Evolutionary conservation across 441 rosid species (phyloP).

Genomic region (Lepidium campestre): DNA sequence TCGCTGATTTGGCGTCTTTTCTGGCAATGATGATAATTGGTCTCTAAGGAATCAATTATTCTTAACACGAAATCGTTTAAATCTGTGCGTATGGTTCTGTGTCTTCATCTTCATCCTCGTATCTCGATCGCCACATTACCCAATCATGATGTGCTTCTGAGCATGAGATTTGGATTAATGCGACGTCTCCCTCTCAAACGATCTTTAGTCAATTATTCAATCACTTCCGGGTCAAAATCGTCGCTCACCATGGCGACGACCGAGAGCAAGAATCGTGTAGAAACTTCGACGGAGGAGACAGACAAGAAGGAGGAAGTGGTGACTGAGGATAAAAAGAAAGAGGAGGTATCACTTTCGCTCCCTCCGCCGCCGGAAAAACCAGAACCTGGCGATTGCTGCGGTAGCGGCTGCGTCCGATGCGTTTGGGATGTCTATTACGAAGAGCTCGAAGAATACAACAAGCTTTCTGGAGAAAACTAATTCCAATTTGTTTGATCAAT

Average conservation of each 20-base stretch:
- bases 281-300: background rate
- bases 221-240: constrained; percentile 10
- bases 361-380: constrained; percentile 85
- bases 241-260: constrained; percentile 31
- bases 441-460: constrained; percentile 70
- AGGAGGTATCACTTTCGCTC: background rate
- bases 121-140: constrained; percentile 1
- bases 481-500: constrained; percentile 2
- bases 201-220: constrained; percentile 2
- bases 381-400: constrained; percentile 88
- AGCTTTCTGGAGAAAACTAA: constrained; percentile 28
- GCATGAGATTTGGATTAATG: constrained; percentile 28
- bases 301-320: background rate
- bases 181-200: constrained; percentile 23
- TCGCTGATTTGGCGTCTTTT: background rate
- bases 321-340: background rate
- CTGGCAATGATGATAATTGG: background rate
- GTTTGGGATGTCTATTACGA: constrained; percentile 98
- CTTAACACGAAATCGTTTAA: background rate
- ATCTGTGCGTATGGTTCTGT: constrained; percentile 17
- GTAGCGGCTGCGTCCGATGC: constrained; percentile 91
- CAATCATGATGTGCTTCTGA: background rate
- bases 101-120: constrained; percentile 1
- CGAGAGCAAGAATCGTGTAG: constrained; percentile 1
- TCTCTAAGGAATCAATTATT: background rate